A percentile compares a stretch with the other conserved stretches of the same genome.
phyloP scores from a whole-genome alignment of 768 basidiomycete species.

The Leccinum sublutescens region DNA sequence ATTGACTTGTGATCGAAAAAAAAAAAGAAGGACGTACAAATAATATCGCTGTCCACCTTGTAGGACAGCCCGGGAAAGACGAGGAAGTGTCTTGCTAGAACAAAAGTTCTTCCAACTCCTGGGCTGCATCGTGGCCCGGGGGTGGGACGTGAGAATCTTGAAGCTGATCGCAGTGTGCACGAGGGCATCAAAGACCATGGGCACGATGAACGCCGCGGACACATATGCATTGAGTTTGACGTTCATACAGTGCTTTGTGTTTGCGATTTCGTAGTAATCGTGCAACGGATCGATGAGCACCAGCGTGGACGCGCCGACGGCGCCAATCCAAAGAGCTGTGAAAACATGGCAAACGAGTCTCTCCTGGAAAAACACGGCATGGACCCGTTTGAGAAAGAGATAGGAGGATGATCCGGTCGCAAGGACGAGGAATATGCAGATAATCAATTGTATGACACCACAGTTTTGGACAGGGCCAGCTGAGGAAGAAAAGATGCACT shows the following conservation, averaged over 20 bases:
- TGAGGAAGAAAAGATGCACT: not conserved
- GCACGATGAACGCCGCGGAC: conserved; percentile 28
- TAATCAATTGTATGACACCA: conserved; percentile 13
- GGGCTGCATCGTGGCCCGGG: conserved; percentile 1
- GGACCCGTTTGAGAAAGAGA: conserved; percentile 40
- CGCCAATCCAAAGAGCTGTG: conserved; percentile 33
- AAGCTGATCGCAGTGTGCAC: conserved; percentile 36
- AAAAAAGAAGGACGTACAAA: conserved; percentile 24
- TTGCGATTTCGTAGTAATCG: conserved; percentile 29
- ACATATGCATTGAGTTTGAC: conserved; percentile 21
- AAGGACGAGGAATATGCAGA: conserved; percentile 19
- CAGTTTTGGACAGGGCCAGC: conserved; percentile 26
- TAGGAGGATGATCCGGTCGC: conserved; percentile 30
- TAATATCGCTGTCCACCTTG: conserved; percentile 41
- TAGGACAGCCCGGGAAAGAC: conserved; percentile 33
- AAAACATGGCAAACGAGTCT: conserved; percentile 22
- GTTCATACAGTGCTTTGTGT: conserved; percentile 35
- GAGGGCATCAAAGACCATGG: conserved; percentile 32
- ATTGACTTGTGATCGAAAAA: not conserved
- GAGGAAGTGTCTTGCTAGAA: conserved; percentile 26
- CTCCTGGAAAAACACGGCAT: conserved; percentile 33
- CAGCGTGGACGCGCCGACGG: conserved; percentile 25
- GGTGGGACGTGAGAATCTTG: conserved; percentile 25
- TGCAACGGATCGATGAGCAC: conserved; percentile 27
- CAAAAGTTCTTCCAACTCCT: conserved; percentile 21